Base-by-base conservation (phyloP, 805 yeast species). In the Zygosaccharomyces gambellarensis region DNA sequence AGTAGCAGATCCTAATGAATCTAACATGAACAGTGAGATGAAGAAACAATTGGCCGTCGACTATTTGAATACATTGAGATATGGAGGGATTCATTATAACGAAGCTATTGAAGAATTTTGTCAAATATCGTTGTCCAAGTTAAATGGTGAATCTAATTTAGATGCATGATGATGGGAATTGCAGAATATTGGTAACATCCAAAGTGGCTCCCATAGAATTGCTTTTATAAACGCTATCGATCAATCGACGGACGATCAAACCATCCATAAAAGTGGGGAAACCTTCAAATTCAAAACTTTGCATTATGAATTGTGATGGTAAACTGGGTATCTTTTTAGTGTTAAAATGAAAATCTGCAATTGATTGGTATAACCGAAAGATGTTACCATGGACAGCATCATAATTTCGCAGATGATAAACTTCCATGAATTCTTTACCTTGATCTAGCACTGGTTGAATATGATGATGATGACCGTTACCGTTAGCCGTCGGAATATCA, bases 81-180 rank as follows among this genome's bases (percentile, higher is more conserved):
- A 58, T 4, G 83, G 82, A 8, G 90, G 90, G 0, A 53, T 73
- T 0, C 87, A 83, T 57, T 75, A 75, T 44, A 84, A 84, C 60
- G 80, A 72, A 49, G 68, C 82, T 17, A 75, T 84, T 11, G 87
- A 83, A 61, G 89, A 83, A 51, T 84, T 84, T 63, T 77, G 83
- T 38, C 65, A 59, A 39, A 51, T 59, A 25, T 52, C 45, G 6
- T 28, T 46, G 21, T n/a, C 29, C 17, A 30, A 29, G 2, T n/a
- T 32, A 36, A 25, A 40, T 22, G 17, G 17, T 36, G 10, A 10
- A 14, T n/a, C 28, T n/a, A 17, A 28, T 4, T 17, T 28, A 27
- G 10, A 36, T 36, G 28, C 36, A 22, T 19, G 11, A 21, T 25
- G 40, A 21, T 25, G 40, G 21, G 32, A 34, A 45, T 21, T 39